Percentiles rank a stretch among this genome's conserved stretches.
Evolutionary conservation across 1,284 basidiomycete genomes (phyloP).

Genomic region (Austroboletus niveus): DNA sequence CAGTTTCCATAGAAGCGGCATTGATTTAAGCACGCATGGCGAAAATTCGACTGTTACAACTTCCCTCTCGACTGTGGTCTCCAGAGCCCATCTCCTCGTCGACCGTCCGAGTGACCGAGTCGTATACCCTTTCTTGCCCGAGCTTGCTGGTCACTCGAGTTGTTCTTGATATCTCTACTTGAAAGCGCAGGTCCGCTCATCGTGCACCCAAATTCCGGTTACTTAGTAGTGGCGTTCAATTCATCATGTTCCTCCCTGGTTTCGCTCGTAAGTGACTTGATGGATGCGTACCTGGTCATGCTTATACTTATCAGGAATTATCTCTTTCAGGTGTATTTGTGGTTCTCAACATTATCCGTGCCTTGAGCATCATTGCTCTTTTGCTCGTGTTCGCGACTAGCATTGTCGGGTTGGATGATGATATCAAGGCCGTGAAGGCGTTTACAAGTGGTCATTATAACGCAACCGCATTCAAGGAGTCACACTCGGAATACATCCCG

Average conservation of each 20-base stretch:
- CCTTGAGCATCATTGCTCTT: slow-evolving; percentile 74
- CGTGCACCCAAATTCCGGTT: neutral
- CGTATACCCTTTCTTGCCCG: neutral
- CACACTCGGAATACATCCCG: slow-evolving; percentile 73
- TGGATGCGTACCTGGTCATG: neutral
- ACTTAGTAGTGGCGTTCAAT: neutral
- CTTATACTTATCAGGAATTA: neutral
- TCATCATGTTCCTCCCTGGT: slow-evolving; percentile 42
- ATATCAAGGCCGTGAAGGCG: slow-evolving; percentile 73
- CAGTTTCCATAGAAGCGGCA: slow-evolving; percentile 27
- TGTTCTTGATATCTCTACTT: neutral
- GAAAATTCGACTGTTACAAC: neutral
- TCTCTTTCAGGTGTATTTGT: slow-evolving; percentile 61
- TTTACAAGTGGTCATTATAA: slow-evolving; percentile 45
- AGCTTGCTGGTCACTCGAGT: slow-evolving; percentile 30
- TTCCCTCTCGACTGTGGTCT: neutral
- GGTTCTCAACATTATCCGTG: slow-evolving; percentile 73
- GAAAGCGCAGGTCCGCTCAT: slow-evolving; percentile 28
- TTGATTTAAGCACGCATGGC: no score
- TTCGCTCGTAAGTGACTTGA: slow-evolving; percentile 45
- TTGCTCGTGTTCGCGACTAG: slow-evolving; percentile 76
- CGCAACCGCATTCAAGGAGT: slow-evolving; percentile 26
- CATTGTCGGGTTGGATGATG: slow-evolving; percentile 76
- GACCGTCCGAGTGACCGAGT: no score
- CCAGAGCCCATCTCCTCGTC: no score